Base-by-base conservation (phyloP, 148 eudicot species). In the Fallopia convolvulus region DNA sequence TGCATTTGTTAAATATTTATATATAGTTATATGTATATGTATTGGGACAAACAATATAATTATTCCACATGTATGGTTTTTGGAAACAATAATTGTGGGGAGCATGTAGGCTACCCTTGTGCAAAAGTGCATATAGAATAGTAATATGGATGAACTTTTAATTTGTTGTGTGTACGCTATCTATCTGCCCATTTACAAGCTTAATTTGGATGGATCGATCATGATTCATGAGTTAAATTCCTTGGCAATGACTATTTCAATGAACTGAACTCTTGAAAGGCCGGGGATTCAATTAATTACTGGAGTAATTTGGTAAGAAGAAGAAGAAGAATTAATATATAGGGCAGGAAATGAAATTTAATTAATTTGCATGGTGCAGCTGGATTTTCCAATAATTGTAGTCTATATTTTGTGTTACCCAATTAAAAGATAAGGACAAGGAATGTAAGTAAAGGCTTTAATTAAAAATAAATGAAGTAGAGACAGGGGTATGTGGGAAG, bases 401-500 rank as follows among this genome's bases (percentile, higher is more conserved):
- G n/a, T n/a, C n/a, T 26, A 58, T 58, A 15, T 52, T 14, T 52
- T 2, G 4, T 17, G 6, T 52, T 52, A 52, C 56, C 56, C 56
- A 6, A 5, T 20, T 20, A n/a, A 18, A 55, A 20, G 21, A 55
- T 55, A 55, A 55, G 61, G 61, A 55, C 4, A 55, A 55, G 8
- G 26, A n/a, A 55, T n/a, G 47, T 44, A 44, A 44, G 47, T 6
- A 44, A 44, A 6, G 47, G 47, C 47, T 44, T 44, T 6, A 6
- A 44, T 44, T 6, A 8, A 44, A 44, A 44, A 44, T 6, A 44
- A 6, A 66, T 13, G 33, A 39, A 6, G 17, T 33, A 68, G 72
- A 68, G 72, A 68, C 72, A 68, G 15, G 44, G 72, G 72, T 33
- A 68, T 68, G 72, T 68, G 72, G 72, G 46, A 68, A 68, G 72